Base-by-base conservation (phyloP, 1,284 basidiomycete species). In the Violaceomyces palustris region DNA sequence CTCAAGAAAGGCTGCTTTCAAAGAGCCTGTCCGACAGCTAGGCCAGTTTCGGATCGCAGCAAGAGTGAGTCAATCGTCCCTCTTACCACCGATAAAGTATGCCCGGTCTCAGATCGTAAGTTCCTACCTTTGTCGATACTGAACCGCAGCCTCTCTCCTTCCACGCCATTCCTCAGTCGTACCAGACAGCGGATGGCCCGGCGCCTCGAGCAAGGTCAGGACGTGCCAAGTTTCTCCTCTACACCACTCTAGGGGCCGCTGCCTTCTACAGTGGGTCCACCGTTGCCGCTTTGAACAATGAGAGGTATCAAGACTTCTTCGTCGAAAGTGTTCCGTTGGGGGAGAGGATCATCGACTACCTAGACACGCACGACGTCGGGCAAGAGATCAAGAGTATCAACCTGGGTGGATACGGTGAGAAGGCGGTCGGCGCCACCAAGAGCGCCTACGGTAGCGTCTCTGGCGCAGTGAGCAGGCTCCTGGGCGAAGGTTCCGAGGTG, bases 241-340 rank as follows among this genome's bases (percentile, higher is more conserved):
- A 52, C 42, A 42, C 61, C 11, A 50, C 59, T 14, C 39, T 55
- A 6, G 59, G 55, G n/a, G 52, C 50, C 19, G 53, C 55, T 22
- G 28, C 66, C 29, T 72, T 73, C 54, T 73, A 73, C 60, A 61
- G 64, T 32, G 50, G 53, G 14, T 70, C 67, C 14, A 61, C 59
- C 22, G 48, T 62, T n/a, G 55, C 47, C 25, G 59, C 69, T 19
- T 47, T 63, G 43, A 62, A 64, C 45, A 67, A 58, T 33, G 56
- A 65, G 27, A 53, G 55, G 18, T 72, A 70, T 57, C 82, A 84
- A 72, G 83, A 88, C 64, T 79, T 90, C 69, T 91, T 91, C 77
- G 79, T 82, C 50, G 83, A 86, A 65, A 78, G 81, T 49, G 83
- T 89, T 36, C 89, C 88, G 3, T 73, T 76, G 21, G 91, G 84